phyloP scores from a whole-genome alignment of 305 asterid genomes.

The Caryopteris hybrid region DNA sequence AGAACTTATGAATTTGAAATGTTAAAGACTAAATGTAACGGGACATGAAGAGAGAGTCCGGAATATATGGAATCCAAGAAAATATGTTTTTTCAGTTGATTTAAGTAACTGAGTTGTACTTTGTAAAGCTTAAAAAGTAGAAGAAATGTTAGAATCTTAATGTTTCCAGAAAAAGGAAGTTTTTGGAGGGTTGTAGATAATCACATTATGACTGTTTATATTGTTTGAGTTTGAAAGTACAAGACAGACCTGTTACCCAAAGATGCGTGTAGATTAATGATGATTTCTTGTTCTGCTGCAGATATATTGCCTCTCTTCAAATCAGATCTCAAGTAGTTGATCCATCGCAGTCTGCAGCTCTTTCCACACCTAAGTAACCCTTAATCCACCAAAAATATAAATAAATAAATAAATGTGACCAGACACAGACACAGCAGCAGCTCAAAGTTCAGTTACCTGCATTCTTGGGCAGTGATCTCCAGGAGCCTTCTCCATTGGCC shows the following conservation, averaged over 20 bases:
- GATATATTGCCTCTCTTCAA: conserved; percentile 81
- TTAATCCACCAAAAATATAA: neutral
- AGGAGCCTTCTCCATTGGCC: conserved; percentile 77
- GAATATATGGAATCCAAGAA: too few species aligned
- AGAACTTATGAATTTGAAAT: too few species aligned
- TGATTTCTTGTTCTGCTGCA: conserved; percentile 49
- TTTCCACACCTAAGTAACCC: conserved; percentile 84
- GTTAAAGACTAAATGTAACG: too few species aligned
- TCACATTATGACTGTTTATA: too few species aligned
- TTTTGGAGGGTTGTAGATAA: neutral
- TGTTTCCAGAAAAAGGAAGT: neutral
- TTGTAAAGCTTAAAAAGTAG: too few species aligned
- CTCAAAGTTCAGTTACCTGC: conserved; percentile 45
- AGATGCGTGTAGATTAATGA: conserved; percentile 64
- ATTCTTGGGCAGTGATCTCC: conserved; percentile 87
- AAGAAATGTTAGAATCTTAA: too few species aligned
- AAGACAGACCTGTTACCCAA: conserved; percentile 57
- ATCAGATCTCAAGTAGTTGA: conserved; percentile 73
- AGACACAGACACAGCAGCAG: too few species aligned
- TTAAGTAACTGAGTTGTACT: too few species aligned
- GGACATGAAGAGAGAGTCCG: too few species aligned
- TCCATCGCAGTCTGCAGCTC: conserved; percentile 90
- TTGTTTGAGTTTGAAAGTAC: too few species aligned
- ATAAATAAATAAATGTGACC: neutral
- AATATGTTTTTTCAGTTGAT: too few species aligned